Evolutionary conservation across 768 basidiomycete species (phyloP).

Genomic region (Royoungia palumana): DNA sequence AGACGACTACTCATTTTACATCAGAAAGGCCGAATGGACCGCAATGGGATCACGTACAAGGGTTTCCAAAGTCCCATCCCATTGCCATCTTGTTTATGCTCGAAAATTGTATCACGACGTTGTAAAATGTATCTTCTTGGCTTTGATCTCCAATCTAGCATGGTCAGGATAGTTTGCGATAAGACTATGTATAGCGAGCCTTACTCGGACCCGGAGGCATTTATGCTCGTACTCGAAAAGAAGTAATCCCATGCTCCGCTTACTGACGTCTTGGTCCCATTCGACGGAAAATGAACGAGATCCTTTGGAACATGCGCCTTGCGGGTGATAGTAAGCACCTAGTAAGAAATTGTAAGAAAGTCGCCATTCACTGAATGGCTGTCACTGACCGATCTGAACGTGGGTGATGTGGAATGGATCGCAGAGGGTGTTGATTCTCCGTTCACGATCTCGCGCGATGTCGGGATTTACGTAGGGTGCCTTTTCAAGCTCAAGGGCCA

Average conservation of each 20-base stretch:
- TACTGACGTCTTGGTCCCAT: constrained; percentile 54
- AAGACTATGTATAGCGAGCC: constrained; percentile 7
- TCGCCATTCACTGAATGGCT: constrained; percentile 1
- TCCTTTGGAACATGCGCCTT: constrained; percentile 22
- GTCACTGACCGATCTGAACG: constrained; percentile 62
- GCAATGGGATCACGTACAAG: constrained; percentile 44
- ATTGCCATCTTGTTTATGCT: constrained; percentile 59
- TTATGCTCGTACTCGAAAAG: constrained; percentile 69
- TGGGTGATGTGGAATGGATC: constrained; percentile 52
- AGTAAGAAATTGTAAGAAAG: neutral
- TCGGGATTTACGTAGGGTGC: constrained; percentile 55
- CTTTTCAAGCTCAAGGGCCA: constrained; percentile 43
- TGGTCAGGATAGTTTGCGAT: neutral
- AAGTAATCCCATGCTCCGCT: constrained; percentile 49
- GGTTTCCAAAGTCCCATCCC: constrained; percentile 57
- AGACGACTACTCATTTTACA: constrained; percentile 45
- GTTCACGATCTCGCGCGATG: constrained; percentile 46
- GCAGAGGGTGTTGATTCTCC: constrained; percentile 43
- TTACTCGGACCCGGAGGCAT: constrained; percentile 57
- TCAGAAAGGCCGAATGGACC: constrained; percentile 9
- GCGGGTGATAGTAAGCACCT: constrained; percentile 30
- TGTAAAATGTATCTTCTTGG: constrained; percentile 48
- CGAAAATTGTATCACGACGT: constrained; percentile 51
- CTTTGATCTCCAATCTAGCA: constrained; percentile 57
- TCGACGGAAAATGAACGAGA: constrained; percentile 66